Percentiles rank a stretch among this genome's conserved stretches.
Conservation (phyloP, 2,329 filamentous ascomycete genomes). For the Diaporthe sp. region DNA sequence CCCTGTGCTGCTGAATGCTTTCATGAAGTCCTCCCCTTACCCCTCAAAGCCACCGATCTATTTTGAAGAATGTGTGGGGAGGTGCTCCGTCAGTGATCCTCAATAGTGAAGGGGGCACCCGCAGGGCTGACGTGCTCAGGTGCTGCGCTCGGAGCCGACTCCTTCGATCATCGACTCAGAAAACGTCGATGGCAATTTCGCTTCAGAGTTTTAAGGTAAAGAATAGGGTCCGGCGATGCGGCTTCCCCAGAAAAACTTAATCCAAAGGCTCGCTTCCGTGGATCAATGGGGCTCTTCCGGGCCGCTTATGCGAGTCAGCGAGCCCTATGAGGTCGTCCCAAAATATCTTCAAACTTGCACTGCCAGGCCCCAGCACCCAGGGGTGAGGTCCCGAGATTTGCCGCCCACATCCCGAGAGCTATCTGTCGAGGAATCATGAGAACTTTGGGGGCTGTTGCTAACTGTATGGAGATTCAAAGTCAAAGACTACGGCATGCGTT, state of each 20-base stretch:
- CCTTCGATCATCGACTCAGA: conserved; percentile 11
- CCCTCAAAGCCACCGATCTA: conserved; percentile 1
- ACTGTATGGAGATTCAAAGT: background rate
- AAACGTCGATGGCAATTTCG: conserved; percentile 11
- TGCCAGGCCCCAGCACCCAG: background rate
- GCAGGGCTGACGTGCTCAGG: conserved; percentile 14
- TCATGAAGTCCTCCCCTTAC: background rate
- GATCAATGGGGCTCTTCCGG: conserved; percentile 7
- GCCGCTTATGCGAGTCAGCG: conserved; percentile 20
- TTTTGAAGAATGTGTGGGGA: background rate
- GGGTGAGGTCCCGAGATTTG: conserved; percentile 8
- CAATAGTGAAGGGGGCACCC: conserved; percentile 6
- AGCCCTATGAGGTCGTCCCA: conserved; percentile 18
- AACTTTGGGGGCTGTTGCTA: background rate
- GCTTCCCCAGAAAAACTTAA: conserved; percentile 20
- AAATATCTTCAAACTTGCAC: conserved; percentile 22
- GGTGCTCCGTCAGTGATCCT: background rate
- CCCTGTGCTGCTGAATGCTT: conserved; percentile 21
- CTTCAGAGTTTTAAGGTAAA: conserved; percentile 8
- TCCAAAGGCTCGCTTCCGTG: conserved; percentile 15
- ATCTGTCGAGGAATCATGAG: conserved; percentile 5
- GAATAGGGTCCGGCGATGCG: conserved; percentile 5
- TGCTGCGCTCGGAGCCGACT: conserved; percentile 15
- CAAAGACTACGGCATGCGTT: background rate
- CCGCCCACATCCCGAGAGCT: background rate